Conservation (phyloP, 1,284 basidiomycete species). For the Rhodotorula sp. region DNA sequence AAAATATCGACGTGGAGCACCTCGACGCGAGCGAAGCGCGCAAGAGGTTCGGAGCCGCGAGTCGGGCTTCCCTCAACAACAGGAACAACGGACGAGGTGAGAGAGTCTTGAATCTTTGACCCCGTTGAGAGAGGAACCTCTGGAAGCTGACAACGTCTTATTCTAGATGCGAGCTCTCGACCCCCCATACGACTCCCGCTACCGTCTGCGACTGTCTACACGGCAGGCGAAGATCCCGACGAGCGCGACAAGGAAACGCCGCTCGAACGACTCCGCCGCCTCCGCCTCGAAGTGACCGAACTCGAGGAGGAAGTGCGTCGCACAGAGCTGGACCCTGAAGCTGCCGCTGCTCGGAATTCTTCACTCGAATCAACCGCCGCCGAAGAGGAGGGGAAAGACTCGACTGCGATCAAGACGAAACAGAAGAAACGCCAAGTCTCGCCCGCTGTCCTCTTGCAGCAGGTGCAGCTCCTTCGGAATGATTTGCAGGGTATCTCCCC, state of each 20-base stretch:
- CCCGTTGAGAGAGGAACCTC: background rate
- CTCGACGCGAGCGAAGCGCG: conserved; percentile 32
- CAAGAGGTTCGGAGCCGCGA: conserved; percentile 27
- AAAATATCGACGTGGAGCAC: conserved; percentile 30
- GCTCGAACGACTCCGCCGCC: conserved; percentile 50
- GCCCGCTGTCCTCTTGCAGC: conserved; percentile 40
- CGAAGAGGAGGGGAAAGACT: conserved; percentile 29
- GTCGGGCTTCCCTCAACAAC: background rate
- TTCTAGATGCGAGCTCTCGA: background rate
- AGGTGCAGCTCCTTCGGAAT: conserved; percentile 37
- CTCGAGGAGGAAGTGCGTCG: conserved; percentile 51
- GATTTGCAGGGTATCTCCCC: conserved; percentile 25
- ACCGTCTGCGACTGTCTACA: conserved; percentile 22
- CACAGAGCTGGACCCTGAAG: conserved; percentile 17
- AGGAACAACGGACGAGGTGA: conserved; percentile 7
- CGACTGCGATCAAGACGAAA: conserved; percentile 26
- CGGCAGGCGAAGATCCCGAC: conserved; percentile 16
- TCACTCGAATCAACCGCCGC: background rate
- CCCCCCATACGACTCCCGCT: conserved; percentile 1
- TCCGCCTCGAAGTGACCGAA: conserved; percentile 53
- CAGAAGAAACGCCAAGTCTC: conserved; percentile 45
- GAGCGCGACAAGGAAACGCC: conserved; percentile 48
- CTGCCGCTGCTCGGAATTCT: conserved; percentile 15
- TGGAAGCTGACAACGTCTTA: background rate
- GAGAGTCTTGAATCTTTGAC: background rate